Evolutionary conservation across 75 land plant species (phyloP).

Genomic region (Larix kaempferi): DNA sequence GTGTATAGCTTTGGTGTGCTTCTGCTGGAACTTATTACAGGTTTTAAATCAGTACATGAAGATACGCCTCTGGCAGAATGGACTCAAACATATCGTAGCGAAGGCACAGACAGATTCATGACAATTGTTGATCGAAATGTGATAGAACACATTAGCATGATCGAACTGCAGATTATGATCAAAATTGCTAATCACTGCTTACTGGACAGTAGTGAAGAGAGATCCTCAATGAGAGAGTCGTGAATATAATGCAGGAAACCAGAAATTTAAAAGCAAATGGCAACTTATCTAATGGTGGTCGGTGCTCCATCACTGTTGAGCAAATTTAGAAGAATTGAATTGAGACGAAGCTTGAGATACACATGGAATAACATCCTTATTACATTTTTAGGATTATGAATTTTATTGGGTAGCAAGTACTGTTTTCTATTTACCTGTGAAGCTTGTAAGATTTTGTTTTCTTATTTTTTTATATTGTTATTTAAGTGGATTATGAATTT

Average conservation of each 20-base stretch:
- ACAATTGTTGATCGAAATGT: constrained; percentile 23
- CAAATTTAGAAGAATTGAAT: no score
- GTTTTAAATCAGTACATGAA: constrained; percentile 23
- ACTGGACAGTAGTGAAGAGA: constrained; percentile 3
- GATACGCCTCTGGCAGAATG: constrained; percentile 21
- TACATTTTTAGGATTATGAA: no score
- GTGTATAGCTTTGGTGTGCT: constrained; percentile 39
- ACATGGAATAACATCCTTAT: no score
- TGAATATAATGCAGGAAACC: not conserved
- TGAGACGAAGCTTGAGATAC: no score
- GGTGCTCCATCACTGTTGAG: no score
- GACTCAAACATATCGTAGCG: constrained; percentile 13
- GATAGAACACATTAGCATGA: constrained; percentile 6
- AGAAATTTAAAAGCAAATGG: no score
- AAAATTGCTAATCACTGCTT: constrained; percentile 14
- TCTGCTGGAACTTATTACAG: constrained; percentile 29
- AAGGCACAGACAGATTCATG: constrained; percentile 5
- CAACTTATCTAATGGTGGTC: no score
- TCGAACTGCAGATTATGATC: constrained; percentile 16
- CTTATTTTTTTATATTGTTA: no score
- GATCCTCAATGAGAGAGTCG: constrained; percentile 23
- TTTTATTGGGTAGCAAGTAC: no score
- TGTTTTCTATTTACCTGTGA: no score
- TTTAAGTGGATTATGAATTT: no score
- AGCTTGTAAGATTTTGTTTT: no score